Evolutionary conservation across 768 basidiomycete genomes (phyloP).

Genomic region (Russula sp.): DNA sequence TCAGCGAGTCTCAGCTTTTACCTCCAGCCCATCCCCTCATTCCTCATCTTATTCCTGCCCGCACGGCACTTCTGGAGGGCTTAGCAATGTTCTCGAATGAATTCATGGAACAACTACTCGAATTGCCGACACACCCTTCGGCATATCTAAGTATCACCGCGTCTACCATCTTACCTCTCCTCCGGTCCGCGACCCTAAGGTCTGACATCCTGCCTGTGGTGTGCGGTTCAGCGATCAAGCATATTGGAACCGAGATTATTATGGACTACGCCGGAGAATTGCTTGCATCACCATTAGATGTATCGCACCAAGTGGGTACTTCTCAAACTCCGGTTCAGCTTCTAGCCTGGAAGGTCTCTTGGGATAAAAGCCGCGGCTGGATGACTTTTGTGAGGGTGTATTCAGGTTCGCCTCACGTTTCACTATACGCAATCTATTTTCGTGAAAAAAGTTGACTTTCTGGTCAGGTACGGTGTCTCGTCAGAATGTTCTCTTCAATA

Average conservation of each 20-base stretch:
- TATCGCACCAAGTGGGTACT: conserved; percentile 39
- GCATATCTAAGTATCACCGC: conserved; percentile 58
- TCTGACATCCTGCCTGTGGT: conserved; percentile 70
- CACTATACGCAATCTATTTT: neutral
- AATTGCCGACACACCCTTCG: conserved; percentile 46
- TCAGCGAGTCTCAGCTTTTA: conserved; percentile 39
- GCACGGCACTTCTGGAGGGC: conserved; percentile 65
- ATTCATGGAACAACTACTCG: conserved; percentile 66
- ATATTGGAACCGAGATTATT: conserved; percentile 73
- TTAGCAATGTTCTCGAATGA: conserved; percentile 75
- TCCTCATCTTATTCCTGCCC: conserved; percentile 56
- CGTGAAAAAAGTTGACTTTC: conserved; percentile 10
- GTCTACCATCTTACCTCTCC: conserved; percentile 47
- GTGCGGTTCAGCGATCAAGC: conserved; percentile 74
- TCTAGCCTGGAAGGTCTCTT: conserved; percentile 83
- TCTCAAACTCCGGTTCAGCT: conserved; percentile 47
- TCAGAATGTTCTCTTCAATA: conserved; percentile 55
- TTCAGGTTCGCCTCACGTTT: conserved; percentile 50
- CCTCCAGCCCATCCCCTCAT: conserved; percentile 59
- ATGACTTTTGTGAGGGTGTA: conserved; percentile 91
- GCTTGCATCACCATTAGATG: conserved; percentile 69
- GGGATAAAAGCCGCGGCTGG: conserved; percentile 81
- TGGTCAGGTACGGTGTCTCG: conserved; percentile 57
- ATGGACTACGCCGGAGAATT: conserved; percentile 80
- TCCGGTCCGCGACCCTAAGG: conserved; percentile 59